Conservation (phyloP, 73 alveolate genomes). For the Tetrahymena thermophila region DNA sequence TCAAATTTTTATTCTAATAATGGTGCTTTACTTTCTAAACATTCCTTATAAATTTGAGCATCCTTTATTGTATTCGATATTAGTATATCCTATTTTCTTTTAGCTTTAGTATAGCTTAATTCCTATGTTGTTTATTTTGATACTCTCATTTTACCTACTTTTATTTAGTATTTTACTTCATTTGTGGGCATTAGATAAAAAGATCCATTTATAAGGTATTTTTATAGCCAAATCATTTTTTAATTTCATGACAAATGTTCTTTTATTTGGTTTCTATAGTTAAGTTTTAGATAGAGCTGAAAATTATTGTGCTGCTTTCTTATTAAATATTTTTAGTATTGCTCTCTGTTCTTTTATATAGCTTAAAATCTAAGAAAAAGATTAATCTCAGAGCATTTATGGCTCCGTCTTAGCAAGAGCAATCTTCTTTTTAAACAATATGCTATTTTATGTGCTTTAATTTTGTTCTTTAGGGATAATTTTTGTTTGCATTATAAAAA, state of each 20-base stretch:
- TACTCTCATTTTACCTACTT: no score
- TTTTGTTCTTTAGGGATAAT: not conserved
- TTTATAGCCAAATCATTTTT: not conserved
- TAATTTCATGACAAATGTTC: no score
- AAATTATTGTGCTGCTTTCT: not conserved
- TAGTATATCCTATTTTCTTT: not conserved
- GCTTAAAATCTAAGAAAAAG: not conserved
- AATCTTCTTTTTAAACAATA: no score
- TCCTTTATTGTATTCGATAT: not conserved
- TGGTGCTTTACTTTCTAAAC: not conserved
- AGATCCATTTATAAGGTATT: not conserved
- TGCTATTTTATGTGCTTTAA: no score
- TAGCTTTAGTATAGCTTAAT: not conserved
- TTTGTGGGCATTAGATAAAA: not conserved
- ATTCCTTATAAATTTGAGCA: not conserved
- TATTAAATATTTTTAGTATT: no score
- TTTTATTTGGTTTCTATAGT: not conserved
- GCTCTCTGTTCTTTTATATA: not conserved
- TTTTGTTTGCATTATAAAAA: no score
- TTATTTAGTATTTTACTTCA: not conserved
- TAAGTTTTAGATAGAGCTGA: not conserved
- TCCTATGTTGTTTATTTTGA: not conserved
- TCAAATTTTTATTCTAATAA: not conserved
- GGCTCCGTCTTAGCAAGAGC: not conserved
- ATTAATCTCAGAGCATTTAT: no score